Base-by-base conservation (phyloP, 2,329 filamentous ascomycete genomes). In the Penicillium sp. region DNA sequence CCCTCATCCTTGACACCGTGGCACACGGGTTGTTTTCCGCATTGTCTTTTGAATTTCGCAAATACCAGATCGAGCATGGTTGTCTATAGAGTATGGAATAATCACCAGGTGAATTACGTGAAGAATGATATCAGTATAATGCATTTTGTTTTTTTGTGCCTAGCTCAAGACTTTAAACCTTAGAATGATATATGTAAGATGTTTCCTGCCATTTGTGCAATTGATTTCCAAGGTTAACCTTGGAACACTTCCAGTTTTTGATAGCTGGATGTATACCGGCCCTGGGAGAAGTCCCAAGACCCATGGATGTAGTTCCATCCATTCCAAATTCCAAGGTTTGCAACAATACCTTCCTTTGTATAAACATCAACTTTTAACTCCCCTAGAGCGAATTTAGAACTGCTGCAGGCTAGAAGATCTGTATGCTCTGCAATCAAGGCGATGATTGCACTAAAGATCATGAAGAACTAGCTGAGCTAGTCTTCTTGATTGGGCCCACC, bases 61-160 rank as follows among this genome's bases (percentile, higher is more conserved):
- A 66, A 67, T 65, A 65, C 56, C 61, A 56, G 58, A 62, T 62
- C 54, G 57, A 61, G 58, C 56, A 62, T 61, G 59, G 58, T 53
- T 66, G 61, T 67, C 57, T 65, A 66, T 67, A 66, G 63, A 63
- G 60, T 66, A 67, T 62, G 62, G 61, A 62, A 63, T 67, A 65
- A 66, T 66, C 53, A 64, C 57, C 48, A 54, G 58, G 59, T 57
- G 55, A 58, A 58, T 60, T 57, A 64, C 61, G 62, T 56, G 48
- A 60, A 64, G 58, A 64, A 65, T 57, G 57, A 65, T 58, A 65
- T 57, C 48, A 63, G 58, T 59, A 57, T 64, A 62, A 62, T 61
- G 55, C 53, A 58, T n/a, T 53, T 43, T 55, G 39, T 47, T 55
- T 46, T 36, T 29, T 41, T 40, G 8, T n/a, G 6, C 21, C 10